Evolutionary conservation across 2,329 filamentous ascomycete genomes (phyloP).

Genomic region (Monosporascus sp.): DNA sequence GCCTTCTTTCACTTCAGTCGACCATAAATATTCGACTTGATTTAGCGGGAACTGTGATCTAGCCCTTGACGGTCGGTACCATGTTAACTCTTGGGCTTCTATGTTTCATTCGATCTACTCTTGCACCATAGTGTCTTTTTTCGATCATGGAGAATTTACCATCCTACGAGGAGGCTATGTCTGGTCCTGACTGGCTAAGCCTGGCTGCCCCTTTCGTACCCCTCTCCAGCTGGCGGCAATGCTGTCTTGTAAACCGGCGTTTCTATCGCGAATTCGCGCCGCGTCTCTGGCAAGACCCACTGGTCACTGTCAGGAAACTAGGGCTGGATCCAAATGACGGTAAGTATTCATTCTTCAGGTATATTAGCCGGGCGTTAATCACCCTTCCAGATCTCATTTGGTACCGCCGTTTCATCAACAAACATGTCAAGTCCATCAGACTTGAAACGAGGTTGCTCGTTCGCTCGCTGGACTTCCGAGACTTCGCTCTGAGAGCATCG

Average conservation of each 20-base stretch:
- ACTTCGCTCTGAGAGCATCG: conserved; percentile 33
- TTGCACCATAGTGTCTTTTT: no score
- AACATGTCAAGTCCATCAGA: conserved; percentile 30
- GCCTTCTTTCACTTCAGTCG: no score
- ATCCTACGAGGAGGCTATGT: conserved; percentile 48
- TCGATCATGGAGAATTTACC: conserved; percentile 36
- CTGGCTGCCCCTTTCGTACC: conserved; percentile 41
- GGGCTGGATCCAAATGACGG: conserved; percentile 41
- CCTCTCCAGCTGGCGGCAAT: conserved; percentile 34
- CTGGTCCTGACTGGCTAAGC: conserved; percentile 42
- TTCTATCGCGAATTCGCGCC: conserved; percentile 47
- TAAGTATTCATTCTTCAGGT: conserved; percentile 21
- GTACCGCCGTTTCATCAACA: conserved; percentile 42
- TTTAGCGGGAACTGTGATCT: no score
- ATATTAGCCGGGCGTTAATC: no score
- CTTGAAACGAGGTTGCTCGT: conserved; percentile 38
- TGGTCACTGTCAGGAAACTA: conserved; percentile 32
- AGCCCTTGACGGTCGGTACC: no score
- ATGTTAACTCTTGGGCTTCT: no score
- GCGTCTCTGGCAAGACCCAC: conserved; percentile 47
- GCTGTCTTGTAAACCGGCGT: conserved; percentile 43
- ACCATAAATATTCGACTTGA: no score
- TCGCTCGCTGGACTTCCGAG: conserved; percentile 43
- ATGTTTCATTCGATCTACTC: no score
- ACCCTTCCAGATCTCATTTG: conserved; percentile 39